Conservation (phyloP, 2,329 filamentous ascomycete genomes). For the Juglanconis oblonga region DNA sequence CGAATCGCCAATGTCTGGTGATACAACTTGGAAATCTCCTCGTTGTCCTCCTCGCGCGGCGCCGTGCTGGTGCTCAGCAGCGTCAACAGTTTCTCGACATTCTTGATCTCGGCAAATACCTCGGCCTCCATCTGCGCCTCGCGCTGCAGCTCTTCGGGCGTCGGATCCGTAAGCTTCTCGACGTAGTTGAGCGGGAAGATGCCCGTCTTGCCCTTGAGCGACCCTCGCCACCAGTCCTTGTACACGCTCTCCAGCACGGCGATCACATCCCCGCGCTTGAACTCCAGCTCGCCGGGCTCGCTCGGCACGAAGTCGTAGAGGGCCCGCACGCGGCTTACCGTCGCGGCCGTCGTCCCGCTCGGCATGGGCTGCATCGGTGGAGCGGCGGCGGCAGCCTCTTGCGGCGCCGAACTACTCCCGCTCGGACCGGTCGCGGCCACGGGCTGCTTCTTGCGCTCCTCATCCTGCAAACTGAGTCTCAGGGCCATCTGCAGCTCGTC, state of each 20-base stretch:
- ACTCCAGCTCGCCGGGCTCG: constrained; percentile 90
- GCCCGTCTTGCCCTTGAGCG: constrained; percentile 87
- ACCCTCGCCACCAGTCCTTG: constrained; percentile 99
- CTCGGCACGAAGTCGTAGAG: constrained; percentile 94
- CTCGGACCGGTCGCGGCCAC: constrained; percentile 32
- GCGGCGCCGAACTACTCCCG: constrained; percentile 30
- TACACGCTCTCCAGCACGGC: constrained; percentile 96
- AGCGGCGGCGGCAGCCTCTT: constrained; percentile 39
- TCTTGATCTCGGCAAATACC: constrained; percentile 64
- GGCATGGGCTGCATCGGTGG: constrained; percentile 57
- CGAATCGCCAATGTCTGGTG: constrained; percentile 92
- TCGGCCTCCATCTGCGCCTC: constrained; percentile 92
- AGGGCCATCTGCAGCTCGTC: constrained; percentile 96
- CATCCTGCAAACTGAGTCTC: constrained; percentile 88
- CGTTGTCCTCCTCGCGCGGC: constrained; percentile 84
- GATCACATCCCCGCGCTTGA: constrained; percentile 95
- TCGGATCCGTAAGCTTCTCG: constrained; percentile 93
- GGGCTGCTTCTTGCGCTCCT: constrained; percentile 55
- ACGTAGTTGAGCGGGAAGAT: constrained; percentile 99
- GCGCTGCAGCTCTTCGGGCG: constrained; percentile 86
- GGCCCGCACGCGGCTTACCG: constrained; percentile 89
- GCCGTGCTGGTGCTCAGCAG: constrained; percentile 82
- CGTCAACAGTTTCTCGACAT: constrained; percentile 71
- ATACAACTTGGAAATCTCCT: constrained; percentile 93
- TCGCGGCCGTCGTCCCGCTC: constrained; percentile 89